Conservation (phyloP, 768 basidiomycete species). For the Ramaria sp. region DNA sequence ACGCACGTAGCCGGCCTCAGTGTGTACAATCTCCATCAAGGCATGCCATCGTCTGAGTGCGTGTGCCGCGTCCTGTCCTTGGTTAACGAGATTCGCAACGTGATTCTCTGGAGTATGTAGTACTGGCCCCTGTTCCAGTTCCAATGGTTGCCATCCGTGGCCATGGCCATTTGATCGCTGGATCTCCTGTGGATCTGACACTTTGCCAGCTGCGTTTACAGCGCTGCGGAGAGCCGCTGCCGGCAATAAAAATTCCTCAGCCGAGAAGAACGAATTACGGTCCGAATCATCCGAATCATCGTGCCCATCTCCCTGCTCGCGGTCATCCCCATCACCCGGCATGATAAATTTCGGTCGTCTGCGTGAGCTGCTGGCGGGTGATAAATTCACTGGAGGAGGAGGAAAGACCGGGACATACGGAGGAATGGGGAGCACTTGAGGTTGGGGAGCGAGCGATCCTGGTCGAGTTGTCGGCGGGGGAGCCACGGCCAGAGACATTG, state of each 20-base stretch:
- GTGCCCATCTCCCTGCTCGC: background rate
- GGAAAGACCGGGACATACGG: background rate
- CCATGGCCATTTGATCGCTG: background rate
- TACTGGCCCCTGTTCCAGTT: background rate
- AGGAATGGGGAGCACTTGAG: background rate
- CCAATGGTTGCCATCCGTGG: background rate
- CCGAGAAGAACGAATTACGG: background rate
- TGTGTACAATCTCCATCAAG: constrained; percentile 73
- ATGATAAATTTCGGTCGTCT: background rate
- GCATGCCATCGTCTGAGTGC: constrained; percentile 44
- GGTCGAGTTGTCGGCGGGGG: background rate
- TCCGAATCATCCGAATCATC: constrained; percentile 4
- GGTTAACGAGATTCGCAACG: background rate
- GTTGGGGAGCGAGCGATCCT: background rate
- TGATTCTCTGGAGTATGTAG: background rate
- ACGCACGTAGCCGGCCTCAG: constrained; percentile 72
- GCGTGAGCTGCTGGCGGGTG: background rate
- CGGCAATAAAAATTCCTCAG: background rate
- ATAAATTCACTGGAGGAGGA: background rate
- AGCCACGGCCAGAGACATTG: background rate
- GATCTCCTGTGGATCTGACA: background rate
- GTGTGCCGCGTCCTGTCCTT: background rate
- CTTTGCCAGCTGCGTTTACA: background rate
- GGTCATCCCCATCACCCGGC: background rate
- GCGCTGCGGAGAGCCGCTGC: background rate